A percentile compares a stretch with the other conserved stretches of the same genome.
Evolutionary conservation across 768 basidiomycete genomes (phyloP).

Genomic region (Amanita brunnescens): DNA sequence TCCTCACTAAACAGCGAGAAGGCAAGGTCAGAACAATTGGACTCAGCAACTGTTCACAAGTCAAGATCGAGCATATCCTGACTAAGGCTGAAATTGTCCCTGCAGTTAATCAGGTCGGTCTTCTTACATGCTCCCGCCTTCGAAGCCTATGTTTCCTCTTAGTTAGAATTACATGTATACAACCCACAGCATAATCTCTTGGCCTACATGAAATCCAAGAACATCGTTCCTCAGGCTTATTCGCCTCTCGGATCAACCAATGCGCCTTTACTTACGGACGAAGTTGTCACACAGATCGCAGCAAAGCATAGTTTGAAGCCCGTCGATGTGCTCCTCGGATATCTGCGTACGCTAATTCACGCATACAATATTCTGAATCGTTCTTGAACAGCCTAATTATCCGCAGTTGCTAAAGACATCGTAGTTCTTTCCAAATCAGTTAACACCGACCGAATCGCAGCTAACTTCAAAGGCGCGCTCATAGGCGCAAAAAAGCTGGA

Average conservation of each 20-base stretch:
- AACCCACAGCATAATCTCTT: conserved; percentile 67
- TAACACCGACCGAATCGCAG: conserved; percentile 55
- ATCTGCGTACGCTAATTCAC: conserved; percentile 37
- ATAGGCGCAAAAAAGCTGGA: conserved; percentile 37
- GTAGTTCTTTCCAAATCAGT: conserved; percentile 74
- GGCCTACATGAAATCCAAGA: conserved; percentile 52
- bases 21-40: conserved; percentile 65
- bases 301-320: conserved; percentile 43
- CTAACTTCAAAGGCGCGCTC: conserved; percentile 47
- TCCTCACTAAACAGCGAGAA: conserved; percentile 13
- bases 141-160: background rate
- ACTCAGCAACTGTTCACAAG: conserved; percentile 67
- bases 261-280: conserved; percentile 59
- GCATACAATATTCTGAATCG: background rate
- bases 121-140: background rate
- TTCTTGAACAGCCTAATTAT: conserved; percentile 2
- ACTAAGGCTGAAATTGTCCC: conserved; percentile 59
- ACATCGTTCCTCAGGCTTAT: conserved; percentile 69
- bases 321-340: conserved; percentile 53
- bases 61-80: conserved; percentile 61
- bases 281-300: conserved; percentile 51
- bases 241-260: conserved; percentile 70
- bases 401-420: conserved; percentile 50
- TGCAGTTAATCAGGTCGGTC: conserved; percentile 60
- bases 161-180: conserved; percentile 71